These are phyloP conservation scores for Mucor circinelloides DNA, from an alignment of 371 early-diverging fungal genomes.

Conservation along the genomic window DNA sequence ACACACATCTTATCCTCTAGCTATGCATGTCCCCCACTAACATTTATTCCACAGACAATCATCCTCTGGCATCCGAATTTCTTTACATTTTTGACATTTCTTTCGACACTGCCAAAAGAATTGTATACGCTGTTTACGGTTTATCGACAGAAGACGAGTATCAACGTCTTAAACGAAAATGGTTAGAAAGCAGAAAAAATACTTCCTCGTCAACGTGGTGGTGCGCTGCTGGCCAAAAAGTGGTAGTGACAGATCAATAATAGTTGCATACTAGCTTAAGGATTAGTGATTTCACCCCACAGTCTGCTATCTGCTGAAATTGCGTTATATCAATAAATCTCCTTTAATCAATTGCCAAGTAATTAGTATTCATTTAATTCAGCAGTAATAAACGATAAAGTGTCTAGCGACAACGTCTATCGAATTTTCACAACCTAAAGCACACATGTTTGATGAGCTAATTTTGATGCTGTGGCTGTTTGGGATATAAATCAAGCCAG, in stretches of 20 bases:
- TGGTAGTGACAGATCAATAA: background rate
- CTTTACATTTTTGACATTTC: background rate
- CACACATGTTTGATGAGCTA: no score
- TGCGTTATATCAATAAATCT: no score
- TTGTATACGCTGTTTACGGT: background rate
- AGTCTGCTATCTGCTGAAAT: no score
- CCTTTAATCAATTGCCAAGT: no score
- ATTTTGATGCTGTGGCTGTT: no score
- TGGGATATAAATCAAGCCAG: no score
- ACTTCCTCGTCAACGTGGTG: background rate
- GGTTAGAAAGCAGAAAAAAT: slow-evolving; percentile 4
- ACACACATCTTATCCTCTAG: no score
- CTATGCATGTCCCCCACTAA: background rate
- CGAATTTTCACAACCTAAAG: no score
- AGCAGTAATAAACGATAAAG: no score
- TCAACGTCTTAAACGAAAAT: background rate
- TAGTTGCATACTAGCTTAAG: background rate
- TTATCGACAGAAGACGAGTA: slow-evolving; percentile 4
- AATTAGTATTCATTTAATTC: no score
- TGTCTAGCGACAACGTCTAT: no score
- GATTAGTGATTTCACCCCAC: no score
- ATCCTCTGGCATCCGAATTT: slow-evolving; percentile 3
- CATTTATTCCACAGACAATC: background rate
- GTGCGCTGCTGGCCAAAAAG: slow-evolving; percentile 5
- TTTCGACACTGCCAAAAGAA: background rate